phyloP scores from a whole-genome alignment of 2,329 filamentous ascomycete species.

The Colletotrichum ledebouriae region DNA sequence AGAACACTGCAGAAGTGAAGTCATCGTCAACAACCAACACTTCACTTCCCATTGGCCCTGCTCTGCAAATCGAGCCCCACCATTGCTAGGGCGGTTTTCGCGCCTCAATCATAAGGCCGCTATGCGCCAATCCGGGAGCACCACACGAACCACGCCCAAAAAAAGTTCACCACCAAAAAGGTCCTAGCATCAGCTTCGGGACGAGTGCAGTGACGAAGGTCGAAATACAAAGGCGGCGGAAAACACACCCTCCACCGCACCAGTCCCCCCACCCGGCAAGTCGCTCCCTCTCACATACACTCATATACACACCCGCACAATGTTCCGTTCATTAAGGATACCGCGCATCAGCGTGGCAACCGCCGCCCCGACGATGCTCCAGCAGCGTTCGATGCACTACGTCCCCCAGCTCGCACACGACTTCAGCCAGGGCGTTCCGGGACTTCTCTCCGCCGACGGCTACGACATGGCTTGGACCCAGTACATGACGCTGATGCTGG shows the following conservation, averaged over 20 bases:
- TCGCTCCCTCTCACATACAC: slow-evolving; percentile 32
- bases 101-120: slow-evolving; percentile 42
- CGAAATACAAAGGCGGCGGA: slow-evolving; percentile 28
- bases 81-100: slow-evolving; percentile 4
- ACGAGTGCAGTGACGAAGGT: slow-evolving; percentile 25
- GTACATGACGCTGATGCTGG: slow-evolving; percentile 81
- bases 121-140: slow-evolving; percentile 30
- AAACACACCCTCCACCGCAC: slow-evolving; percentile 6
- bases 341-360: slow-evolving; percentile 55
- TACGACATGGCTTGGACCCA: slow-evolving; percentile 85
- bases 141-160: slow-evolving; percentile 36
- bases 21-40: slow-evolving; percentile 22
- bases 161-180: slow-evolving; percentile 42
- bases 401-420: slow-evolving; percentile 62
- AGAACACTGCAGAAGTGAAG: background rate
- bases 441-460: slow-evolving; percentile 76
- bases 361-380: slow-evolving; percentile 48
- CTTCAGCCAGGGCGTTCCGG: slow-evolving; percentile 70
- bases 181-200: slow-evolving; percentile 33
- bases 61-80: slow-evolving; percentile 3
- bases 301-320: slow-evolving; percentile 49
- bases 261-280: background rate
- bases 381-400: slow-evolving; percentile 58
- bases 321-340: slow-evolving; percentile 70
- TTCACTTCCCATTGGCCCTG: slow-evolving; percentile 13